These are phyloP conservation scores for Penicillium cataractarum DNA, from an alignment of 495 filamentous ascomycete species.

Conservation along the genomic window DNA sequence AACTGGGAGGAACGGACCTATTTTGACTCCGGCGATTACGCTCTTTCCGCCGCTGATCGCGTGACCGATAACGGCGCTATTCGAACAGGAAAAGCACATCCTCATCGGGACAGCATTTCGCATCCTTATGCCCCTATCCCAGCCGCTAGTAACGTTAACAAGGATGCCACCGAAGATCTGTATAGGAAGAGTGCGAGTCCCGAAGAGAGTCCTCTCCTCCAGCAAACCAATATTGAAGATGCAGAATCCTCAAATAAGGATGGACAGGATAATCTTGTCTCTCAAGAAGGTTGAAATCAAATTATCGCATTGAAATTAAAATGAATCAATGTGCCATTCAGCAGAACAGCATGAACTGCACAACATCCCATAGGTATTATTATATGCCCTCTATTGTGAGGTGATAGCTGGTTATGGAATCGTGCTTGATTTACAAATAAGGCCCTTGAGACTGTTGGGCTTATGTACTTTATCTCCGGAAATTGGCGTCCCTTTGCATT, in stretches of 20 bases:
- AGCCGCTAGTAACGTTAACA: slow-evolving; percentile 28
- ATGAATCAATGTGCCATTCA: too few relatives aligned
- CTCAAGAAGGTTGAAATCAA: slow-evolving; percentile 4
- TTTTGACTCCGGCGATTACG: slow-evolving; percentile 41
- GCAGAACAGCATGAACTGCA: too few relatives aligned
- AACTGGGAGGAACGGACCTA: slow-evolving; percentile 32
- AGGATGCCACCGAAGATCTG: slow-evolving; percentile 27
- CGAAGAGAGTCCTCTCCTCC: slow-evolving; percentile 20
- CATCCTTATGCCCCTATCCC: slow-evolving; percentile 37
- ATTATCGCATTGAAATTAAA: background rate
- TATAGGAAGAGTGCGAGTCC: slow-evolving; percentile 19
- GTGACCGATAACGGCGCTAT: slow-evolving; percentile 31
- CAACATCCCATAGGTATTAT: slow-evolving; percentile 1
- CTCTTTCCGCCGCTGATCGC: slow-evolving; percentile 32
- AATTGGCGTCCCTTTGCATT: background rate
- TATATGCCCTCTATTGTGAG: background rate
- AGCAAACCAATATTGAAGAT: slow-evolving; percentile 12
- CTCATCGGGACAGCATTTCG: slow-evolving; percentile 33
- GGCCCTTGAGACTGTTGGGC: background rate
- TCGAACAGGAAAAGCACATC: slow-evolving; percentile 32
- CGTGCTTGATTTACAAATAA: background rate
- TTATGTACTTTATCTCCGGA: background rate
- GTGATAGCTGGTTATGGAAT: too few relatives aligned
- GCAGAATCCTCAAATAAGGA: slow-evolving; percentile 11
- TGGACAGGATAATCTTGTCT: slow-evolving; percentile 5